Evolutionary conservation across 306 rosid genomes (phyloP).

Genomic region (Fragaria vesca): DNA sequence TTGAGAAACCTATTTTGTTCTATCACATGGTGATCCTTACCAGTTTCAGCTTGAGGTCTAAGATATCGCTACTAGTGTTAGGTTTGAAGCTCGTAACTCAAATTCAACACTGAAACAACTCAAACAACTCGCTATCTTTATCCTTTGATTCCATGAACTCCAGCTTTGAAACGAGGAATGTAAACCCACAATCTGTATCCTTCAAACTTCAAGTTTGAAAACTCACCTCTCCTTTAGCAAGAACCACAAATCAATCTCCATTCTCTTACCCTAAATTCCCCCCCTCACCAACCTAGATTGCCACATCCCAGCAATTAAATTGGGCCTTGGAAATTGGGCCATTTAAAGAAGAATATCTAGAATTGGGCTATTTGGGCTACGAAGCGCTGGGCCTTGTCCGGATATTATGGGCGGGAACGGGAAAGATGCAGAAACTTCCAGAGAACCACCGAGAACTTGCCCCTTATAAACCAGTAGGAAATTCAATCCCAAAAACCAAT

Average conservation of each 20-base stretch:
- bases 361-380: not conserved
- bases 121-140: no score
- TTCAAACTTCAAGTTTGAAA: not conserved
- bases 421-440: constrained; percentile 15
- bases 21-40: fast-evolving
- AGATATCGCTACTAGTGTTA: not conserved
- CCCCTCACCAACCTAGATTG: no score
- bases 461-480: not conserved
- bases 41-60: not conserved
- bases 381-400: not conserved
- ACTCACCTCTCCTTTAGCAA: no score
- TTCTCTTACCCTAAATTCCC: not conserved
- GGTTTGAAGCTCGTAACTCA: not conserved
- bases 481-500: not conserved
- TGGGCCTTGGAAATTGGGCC: not conserved
- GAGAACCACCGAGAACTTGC: constrained; percentile 8
- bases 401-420: not conserved
- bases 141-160: not conserved
- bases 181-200: not conserved
- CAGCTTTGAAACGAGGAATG: not conserved
- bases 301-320: not conserved
- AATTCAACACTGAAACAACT: not conserved
- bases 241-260: not conserved
- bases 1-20: not conserved
- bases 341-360: not conserved